These are phyloP conservation scores for Hypomontagnella monticulosa DNA, from an alignment of 495 filamentous ascomycete species.

Conservation along the genomic window DNA sequence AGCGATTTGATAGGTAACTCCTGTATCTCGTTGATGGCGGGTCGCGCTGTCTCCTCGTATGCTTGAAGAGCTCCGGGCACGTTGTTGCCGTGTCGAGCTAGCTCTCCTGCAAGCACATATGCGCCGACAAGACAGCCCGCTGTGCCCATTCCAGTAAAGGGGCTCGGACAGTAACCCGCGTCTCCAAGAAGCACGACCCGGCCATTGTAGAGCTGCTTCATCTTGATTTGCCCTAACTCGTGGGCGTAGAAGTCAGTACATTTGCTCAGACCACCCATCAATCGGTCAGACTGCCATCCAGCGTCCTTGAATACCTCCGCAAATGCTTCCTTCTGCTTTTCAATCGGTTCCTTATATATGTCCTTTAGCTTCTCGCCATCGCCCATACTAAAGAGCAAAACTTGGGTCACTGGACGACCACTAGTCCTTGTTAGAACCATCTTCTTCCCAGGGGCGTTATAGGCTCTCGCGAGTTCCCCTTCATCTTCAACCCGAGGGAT, in stretches of 20 bases:
- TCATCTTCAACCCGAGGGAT: constrained; percentile 28
- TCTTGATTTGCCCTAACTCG: constrained; percentile 55
- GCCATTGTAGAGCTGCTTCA: constrained; percentile 47
- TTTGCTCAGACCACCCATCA: constrained; percentile 25
- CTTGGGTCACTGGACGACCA: constrained; percentile 12
- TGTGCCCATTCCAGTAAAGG: constrained; percentile 60
- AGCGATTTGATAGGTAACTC: constrained; percentile 30
- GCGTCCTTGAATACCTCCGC: constrained; percentile 16
- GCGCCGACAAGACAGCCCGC: constrained; percentile 56
- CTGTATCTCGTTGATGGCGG: constrained; percentile 52
- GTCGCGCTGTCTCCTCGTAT: constrained; percentile 52
- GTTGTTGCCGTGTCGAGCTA: constrained; percentile 44
- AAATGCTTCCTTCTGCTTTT: constrained; percentile 33
- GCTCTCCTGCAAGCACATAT: constrained; percentile 64
- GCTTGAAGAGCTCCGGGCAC: constrained; percentile 44
- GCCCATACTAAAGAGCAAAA: constrained; percentile 25
- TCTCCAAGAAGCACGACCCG: constrained; percentile 62
- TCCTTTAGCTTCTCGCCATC: constrained; percentile 6
- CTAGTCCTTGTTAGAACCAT: constrained; percentile 15
- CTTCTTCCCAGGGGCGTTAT: constrained; percentile 18
- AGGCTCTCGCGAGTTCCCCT: constrained; percentile 5
- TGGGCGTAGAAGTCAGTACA: constrained; percentile 36
- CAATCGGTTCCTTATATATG: constrained; percentile 11
- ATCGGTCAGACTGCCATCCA: constrained; percentile 26
- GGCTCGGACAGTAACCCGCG: constrained; percentile 58